Evolutionary conservation across 768 basidiomycete species (phyloP), one percentile per base, ranked within the genome.

Genomic region (Calocybe cyanea): DNA sequence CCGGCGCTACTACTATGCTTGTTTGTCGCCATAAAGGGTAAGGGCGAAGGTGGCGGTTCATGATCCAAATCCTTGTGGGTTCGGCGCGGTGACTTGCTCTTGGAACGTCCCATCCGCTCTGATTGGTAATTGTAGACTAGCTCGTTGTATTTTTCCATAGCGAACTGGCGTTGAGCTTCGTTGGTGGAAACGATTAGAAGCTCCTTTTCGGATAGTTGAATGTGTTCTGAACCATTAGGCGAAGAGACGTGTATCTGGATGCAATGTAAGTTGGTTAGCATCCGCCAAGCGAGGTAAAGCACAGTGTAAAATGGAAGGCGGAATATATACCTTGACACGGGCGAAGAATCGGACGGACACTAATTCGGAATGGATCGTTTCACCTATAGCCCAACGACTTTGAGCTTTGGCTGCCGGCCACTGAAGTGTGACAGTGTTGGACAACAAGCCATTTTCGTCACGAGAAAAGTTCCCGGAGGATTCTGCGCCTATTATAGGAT

Each of bases 321-420:
- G 53, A 11, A 28, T n/a, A n/a, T n/a, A n/a, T 45, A 87, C 83
- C 76, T 86, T 87, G 53, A 83, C 71, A 36, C 80, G 77, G 54
- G 84, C 67, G 61, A 83, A 81, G 62, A 87, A 92, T 59, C 75
- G 76, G 43, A 89, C 76, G 42, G 77, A 74, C 11, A 77, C 80
- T 53, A 84, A 62, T 41, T 78, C 71, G 33, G 83, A 83, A 51
- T 75, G 70, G 53, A 88, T 76, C 20, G 85, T 84, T 69, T 90
- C 87, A 9, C 89, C 89, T 46, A 86, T 76, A 7, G 87, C 77
- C 85, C 89, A 92, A 15, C 85, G 79, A 56, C 76, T 81, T 47
- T 75, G 75, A 2, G 83, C 78, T 57, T 82, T 85, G 43, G 75
- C 63, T 28, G 77, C 74, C 11, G 87, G 85, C 83, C 87, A 87